Percentiles rank a stretch among this genome's conserved stretches.
Evolutionary conservation across 306 rosid genomes (phyloP).

Genomic region (Vigna hirtella): DNA sequence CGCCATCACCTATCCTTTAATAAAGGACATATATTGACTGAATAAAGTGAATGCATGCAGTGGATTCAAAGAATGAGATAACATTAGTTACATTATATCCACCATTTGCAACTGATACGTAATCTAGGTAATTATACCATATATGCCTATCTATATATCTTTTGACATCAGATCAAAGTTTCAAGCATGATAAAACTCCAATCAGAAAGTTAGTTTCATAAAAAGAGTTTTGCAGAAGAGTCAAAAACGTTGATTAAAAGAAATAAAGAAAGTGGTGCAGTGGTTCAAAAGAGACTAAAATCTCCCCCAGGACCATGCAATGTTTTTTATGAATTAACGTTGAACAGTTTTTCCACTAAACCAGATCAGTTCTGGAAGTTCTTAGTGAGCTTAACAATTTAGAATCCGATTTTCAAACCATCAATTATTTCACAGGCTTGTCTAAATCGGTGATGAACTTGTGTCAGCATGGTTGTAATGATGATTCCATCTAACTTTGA

Average conservation of each 20-base stretch:
- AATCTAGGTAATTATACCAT: background rate
- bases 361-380: background rate
- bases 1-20: conserved; percentile 85
- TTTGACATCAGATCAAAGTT: no score
- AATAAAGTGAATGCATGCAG: background rate
- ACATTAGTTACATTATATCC: background rate
- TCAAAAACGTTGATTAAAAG: no score
- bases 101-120: background rate
- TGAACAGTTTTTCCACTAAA: background rate
- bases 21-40: conserved; percentile 31
- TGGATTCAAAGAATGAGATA: background rate
- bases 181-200: no score
- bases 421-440: background rate
- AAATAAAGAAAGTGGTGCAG: background rate
- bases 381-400: background rate
- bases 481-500: background rate
- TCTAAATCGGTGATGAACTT: background rate
- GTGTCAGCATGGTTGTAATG: background rate
- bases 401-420: background rate
- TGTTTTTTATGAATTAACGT: background rate
- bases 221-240: background rate
- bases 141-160: no score
- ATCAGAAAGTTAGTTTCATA: background rate
- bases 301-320: background rate
- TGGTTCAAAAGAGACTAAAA: background rate